These are phyloP conservation scores for Metschnikowia matae DNA, from an alignment of 805 yeast species.

Conservation along the genomic window DNA sequence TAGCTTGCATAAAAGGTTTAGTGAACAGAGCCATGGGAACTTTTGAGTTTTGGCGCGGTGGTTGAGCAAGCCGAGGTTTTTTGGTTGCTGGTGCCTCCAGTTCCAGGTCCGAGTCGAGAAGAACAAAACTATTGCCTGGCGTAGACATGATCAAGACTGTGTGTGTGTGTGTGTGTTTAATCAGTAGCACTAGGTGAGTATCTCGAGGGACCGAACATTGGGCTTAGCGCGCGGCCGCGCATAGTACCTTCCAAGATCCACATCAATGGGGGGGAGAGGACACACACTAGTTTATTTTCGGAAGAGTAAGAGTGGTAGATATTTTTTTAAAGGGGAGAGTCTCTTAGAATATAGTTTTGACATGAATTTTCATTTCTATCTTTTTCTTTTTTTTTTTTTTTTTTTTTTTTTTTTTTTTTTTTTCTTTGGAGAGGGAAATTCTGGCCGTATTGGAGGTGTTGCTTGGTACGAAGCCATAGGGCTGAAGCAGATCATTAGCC, in stretches of 20 bases:
- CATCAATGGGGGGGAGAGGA: not conserved
- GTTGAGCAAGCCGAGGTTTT: constrained; percentile 5
- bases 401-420: too few species aligned
- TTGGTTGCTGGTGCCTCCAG: constrained; percentile 9
- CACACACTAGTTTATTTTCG: not conserved
- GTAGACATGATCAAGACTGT: not conserved
- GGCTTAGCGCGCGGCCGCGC: not conserved
- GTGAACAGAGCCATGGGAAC: constrained; percentile 10
- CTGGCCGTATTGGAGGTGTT: too few species aligned
- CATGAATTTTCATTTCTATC: too few species aligned
- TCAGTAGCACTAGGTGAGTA: not conserved
- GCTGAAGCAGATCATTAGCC: too few species aligned
- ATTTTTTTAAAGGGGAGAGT: too few species aligned
- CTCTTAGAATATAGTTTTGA: too few species aligned
- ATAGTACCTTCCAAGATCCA: not conserved
- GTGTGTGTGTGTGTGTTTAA: not conserved
- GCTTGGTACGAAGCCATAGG: too few species aligned
- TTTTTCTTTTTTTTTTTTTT: too few species aligned
- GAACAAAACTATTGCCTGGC: constrained; percentile 9
- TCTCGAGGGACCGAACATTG: not conserved
- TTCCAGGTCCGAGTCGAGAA: constrained; percentile 18
- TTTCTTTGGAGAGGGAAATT: too few species aligned
- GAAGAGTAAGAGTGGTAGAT: too few species aligned
- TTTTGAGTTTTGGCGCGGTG: not conserved
- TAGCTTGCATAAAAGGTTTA: constrained; percentile 17